phyloP scores from a whole-genome alignment of 2,329 filamentous ascomycete species.

The Colletotrichum neosansevieriae region DNA sequence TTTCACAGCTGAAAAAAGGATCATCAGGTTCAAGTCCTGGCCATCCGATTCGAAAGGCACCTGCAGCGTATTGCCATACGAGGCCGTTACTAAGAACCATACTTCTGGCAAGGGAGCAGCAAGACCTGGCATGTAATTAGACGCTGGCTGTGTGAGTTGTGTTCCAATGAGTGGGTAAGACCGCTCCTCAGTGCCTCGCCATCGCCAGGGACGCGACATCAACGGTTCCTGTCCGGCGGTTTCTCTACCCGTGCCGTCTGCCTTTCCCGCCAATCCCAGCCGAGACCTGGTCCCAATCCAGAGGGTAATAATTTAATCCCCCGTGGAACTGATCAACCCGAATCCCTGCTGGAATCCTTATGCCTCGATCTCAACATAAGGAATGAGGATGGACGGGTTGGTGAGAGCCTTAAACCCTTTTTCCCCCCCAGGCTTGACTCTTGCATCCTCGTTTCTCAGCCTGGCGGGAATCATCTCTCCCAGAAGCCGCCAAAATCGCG shows the following conservation, averaged over 20 bases:
- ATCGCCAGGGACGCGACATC: not conserved
- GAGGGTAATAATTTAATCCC: conserved; percentile 19
- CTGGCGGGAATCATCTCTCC: not conserved
- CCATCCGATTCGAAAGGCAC: conserved; percentile 18
- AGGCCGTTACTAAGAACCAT: conserved; percentile 3
- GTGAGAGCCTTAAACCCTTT: conserved; percentile 21
- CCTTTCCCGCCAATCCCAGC: conserved; percentile 12
- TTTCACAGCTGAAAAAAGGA: conserved; percentile 34
- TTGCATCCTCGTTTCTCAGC: conserved; percentile 8
- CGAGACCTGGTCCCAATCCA: not conserved
- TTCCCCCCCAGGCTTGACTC: not conserved
- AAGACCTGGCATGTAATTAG: conserved; percentile 1
- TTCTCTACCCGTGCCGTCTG: conserved; percentile 5
- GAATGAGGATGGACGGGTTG: conserved; percentile 32
- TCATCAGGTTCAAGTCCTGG: conserved; percentile 3
- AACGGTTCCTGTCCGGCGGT: conserved; percentile 20
- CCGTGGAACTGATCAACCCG: conserved; percentile 11
- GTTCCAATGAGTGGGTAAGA: conserved; percentile 2
- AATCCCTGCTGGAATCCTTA: conserved; percentile 3
- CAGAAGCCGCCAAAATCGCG: conserved; percentile 6
- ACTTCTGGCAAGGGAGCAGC: conserved; percentile 1
- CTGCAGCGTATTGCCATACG: not conserved
- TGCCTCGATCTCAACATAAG: conserved; percentile 18
- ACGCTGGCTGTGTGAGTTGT: conserved; percentile 1
- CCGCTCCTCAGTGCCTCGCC: not conserved